A percentile compares a stretch with the other conserved stretches of the same genome.
Evolutionary conservation across 768 basidiomycete species (phyloP).

Genomic region (Clavulina sp.): DNA sequence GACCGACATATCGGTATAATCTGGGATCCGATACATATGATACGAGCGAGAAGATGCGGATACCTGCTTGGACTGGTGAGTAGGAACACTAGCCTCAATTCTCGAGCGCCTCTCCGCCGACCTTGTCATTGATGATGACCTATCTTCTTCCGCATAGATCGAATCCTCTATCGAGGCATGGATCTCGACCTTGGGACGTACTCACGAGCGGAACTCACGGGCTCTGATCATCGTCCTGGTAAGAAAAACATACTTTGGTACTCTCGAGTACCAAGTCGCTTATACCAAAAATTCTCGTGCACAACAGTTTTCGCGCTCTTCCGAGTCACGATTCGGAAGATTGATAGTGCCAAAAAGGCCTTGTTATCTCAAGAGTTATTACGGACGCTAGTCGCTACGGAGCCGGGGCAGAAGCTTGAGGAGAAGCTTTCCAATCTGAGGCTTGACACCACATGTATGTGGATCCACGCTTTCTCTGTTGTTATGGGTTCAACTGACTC

Average conservation of each 20-base stretch:
- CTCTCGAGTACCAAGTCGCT: background rate
- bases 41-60: conserved; percentile 86
- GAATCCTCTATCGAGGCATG: conserved; percentile 70
- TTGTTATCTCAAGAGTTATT: conserved; percentile 50
- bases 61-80: conserved; percentile 95
- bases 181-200: conserved; percentile 62
- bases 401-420: conserved; percentile 36
- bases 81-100: background rate
- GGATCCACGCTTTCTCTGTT: background rate
- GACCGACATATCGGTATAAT: conserved; percentile 89
- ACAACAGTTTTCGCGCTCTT: conserved; percentile 67
- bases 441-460: conserved; percentile 22
- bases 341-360: conserved; percentile 62
- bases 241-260: too few relatives aligned
- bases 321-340: conserved; percentile 52
- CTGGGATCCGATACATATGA: conserved; percentile 74
- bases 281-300: background rate
- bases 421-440: conserved; percentile 51
- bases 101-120: too few relatives aligned
- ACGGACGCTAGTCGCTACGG: conserved; percentile 41
- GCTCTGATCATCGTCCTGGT: conserved; percentile 97
- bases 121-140: too few relatives aligned
- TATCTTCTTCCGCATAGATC: conserved; percentile 36
- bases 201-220: conserved; percentile 62
- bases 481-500: conserved; percentile 1